Conservation (phyloP, 106 monocot genomes). For the Hemerocallis citrina region DNA sequence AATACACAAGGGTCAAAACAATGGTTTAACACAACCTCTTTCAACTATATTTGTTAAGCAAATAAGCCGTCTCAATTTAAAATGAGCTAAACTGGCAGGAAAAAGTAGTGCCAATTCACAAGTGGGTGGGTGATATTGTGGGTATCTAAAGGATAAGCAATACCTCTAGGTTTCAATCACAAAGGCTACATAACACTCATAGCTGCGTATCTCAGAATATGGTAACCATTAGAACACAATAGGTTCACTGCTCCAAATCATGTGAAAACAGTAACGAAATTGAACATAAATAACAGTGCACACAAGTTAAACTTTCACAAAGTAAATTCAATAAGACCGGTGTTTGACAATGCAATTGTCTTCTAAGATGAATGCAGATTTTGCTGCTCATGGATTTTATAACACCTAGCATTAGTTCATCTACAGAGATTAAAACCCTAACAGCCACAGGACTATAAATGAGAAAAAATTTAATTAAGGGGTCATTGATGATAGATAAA, state of each 20-base stretch:
- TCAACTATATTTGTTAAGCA: background rate
- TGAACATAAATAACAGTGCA: background rate
- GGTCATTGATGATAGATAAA: background rate
- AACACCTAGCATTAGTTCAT: background rate
- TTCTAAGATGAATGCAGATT: background rate
- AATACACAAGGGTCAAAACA: background rate
- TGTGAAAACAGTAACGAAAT: background rate
- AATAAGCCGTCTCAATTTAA: background rate
- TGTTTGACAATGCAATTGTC: no score
- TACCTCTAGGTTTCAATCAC: background rate
- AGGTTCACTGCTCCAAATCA: background rate
- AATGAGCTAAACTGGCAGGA: background rate
- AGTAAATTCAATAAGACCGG: no score
- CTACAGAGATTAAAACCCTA: no score
- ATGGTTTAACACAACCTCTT: background rate
- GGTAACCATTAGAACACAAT: background rate
- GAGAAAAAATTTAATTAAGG: background rate
- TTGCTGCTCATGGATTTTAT: background rate
- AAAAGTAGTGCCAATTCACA: background rate
- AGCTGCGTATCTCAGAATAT: background rate
- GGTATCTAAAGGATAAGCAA: background rate
- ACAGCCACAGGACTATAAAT: no score
- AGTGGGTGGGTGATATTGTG: background rate
- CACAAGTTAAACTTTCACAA: background rate
- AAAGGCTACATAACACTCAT: background rate